phyloP scores from a whole-genome alignment of 305 asterid species.

The Fraxinus angustifolia region DNA sequence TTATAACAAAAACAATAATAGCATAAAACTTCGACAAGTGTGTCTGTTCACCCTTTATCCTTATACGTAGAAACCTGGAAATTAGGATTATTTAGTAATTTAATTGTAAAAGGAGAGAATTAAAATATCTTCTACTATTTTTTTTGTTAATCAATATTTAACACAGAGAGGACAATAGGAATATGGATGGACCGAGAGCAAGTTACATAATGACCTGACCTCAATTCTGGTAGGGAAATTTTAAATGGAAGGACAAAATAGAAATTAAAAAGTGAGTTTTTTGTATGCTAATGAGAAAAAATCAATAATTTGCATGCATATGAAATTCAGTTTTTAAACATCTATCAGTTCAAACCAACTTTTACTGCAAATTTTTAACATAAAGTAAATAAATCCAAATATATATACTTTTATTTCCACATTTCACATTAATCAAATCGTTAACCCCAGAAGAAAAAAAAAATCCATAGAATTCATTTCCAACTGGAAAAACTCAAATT shows the following conservation, averaged over 20 bases:
- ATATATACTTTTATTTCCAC: background rate
- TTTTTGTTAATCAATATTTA: background rate
- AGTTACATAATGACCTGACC: background rate
- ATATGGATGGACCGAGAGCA: background rate
- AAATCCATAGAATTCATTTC: background rate
- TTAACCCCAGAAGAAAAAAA: background rate
- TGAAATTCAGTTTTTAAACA: background rate
- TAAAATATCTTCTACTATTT: background rate
- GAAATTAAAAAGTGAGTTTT: background rate
- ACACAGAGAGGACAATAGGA: background rate
- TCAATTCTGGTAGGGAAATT: background rate
- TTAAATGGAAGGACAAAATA: background rate
- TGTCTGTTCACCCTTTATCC: background rate
- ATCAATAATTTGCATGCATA: background rate
- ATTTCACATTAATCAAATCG: background rate
- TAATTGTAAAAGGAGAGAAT: background rate
- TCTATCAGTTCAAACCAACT: background rate
- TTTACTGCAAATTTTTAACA: background rate
- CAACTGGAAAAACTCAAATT: background rate
- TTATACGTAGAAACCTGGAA: background rate
- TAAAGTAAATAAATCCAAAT: background rate
- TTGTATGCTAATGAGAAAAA: background rate
- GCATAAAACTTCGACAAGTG: background rate
- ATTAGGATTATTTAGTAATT: background rate
- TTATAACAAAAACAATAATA: background rate